Evolutionary conservation across 2,329 filamentous ascomycete genomes (phyloP), one percentile per base, ranked within the genome.

Genomic region (Pseudogymnoascus sp.): DNA sequence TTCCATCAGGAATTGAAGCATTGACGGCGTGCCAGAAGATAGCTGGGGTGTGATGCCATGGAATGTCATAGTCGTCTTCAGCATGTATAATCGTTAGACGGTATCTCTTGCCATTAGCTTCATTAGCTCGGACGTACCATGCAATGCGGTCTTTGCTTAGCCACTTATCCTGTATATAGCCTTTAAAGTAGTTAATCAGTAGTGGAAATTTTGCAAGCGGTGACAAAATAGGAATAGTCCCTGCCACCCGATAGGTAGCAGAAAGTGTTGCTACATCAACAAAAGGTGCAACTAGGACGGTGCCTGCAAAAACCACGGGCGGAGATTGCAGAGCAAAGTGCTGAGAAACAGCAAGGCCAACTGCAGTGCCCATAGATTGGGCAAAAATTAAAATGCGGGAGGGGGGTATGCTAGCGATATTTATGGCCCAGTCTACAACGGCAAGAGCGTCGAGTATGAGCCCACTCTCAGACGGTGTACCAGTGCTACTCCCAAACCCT

Each of bases 11-110:
- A 60, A 0, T 74, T 0, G 79, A 77, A 1, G 81, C 82, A 66
- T 81, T 84, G 2, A 83, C 79, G 0, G 82, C 82, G 66, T 84
- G 77, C 80, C 81, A 82, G 68, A 82, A 85, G 6, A 85, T 60
- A 8, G 76, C 69, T 23, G 82, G 75, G 6, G 77, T 82, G 68
- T 85, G 82, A 3, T 73, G 69, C 73, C 75, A 81, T 0, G 80
- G 81, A 23, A 84, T 80, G 62, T 81, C 78, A 64, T 77, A 78
- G 68, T 83, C 81, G 61, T 84, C 80, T 65, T 83, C 76, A 2
- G 80, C 79, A 67, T 83, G 81, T 14, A 83, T 78, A 2, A 83
- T 70, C 1, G 77, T 79, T 57, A 83, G 73, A 45, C 79, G 73
- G 19, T 83, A 82, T 19, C 73, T 68, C 68, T n/a, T n/a, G n/a